phyloP scores from a whole-genome alignment of 2,329 filamentous ascomycete species.

The Curvularia sp. region DNA sequence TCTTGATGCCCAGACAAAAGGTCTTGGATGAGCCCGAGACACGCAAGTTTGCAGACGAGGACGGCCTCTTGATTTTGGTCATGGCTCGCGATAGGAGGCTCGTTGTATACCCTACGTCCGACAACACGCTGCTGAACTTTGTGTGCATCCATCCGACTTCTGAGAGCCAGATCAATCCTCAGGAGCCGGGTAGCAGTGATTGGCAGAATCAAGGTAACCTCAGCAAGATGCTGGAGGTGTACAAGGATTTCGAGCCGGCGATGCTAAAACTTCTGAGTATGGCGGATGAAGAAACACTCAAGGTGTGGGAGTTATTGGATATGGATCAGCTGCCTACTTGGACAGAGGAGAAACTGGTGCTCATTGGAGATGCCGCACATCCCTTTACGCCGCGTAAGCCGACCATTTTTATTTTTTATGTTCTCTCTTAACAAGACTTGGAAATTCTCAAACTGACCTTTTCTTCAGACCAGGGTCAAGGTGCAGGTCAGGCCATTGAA shows the following conservation, averaged over 20 bases:
- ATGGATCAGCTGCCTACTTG: conserved; percentile 67
- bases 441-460: conserved; percentile 9
- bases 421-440: background rate
- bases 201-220: conserved; percentile 52
- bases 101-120: conserved; percentile 58
- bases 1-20: conserved; percentile 59
- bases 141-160: conserved; percentile 53
- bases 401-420: background rate
- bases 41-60: conserved; percentile 47
- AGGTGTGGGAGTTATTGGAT: conserved; percentile 57
- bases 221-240: conserved; percentile 52
- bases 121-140: conserved; percentile 59
- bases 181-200: conserved; percentile 26
- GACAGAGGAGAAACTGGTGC: conserved; percentile 61
- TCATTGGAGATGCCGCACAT: conserved; percentile 73
- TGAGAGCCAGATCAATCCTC: conserved; percentile 33
- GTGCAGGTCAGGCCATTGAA: conserved; percentile 70
- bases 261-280: conserved; percentile 50
- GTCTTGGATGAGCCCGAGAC: conserved; percentile 52
- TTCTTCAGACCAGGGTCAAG: conserved; percentile 63
- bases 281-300: conserved; percentile 49
- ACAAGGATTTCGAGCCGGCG: conserved; percentile 48
- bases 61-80: conserved; percentile 56
- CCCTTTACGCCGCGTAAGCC: conserved; percentile 67
- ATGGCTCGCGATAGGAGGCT: conserved; percentile 55